These are phyloP conservation scores for Crotalaria pallida DNA, from an alignment of 306 rosid species.

Conservation along the genomic window DNA sequence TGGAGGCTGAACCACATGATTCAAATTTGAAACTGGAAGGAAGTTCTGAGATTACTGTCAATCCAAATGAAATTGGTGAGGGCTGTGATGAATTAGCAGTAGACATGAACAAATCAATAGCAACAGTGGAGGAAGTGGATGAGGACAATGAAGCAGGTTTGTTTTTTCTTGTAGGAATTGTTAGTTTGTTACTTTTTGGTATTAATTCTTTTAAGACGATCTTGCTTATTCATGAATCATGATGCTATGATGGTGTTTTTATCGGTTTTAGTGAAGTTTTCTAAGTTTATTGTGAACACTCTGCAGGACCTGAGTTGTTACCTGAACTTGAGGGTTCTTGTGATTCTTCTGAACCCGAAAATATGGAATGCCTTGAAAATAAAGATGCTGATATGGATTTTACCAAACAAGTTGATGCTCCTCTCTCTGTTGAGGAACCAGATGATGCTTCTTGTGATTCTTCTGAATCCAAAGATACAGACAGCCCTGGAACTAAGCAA, in stretches of 20 bases:
- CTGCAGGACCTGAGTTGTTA: slow-evolving; percentile 12
- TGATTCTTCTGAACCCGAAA: neutral
- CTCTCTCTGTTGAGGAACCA: neutral
- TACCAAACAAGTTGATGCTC: too few relatives aligned
- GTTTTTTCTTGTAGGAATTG: neutral
- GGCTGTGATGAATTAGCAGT: slow-evolving; percentile 1
- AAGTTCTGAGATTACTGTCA: neutral
- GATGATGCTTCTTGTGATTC: neutral
- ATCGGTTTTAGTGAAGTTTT: neutral
- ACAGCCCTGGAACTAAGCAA: too few relatives aligned
- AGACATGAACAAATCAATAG: neutral
- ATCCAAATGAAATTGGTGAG: slow-evolving; percentile 1
- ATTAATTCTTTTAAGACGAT: neutral
- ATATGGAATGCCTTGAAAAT: neutral
- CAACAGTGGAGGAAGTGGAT: neutral
- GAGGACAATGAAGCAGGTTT: slow-evolving; percentile 22
- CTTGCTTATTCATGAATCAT: neutral
- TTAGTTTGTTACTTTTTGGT: neutral
- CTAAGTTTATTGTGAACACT: slow-evolving; percentile 9
- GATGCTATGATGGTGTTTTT: too few relatives aligned
- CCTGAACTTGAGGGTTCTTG: neutral
- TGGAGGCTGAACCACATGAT: neutral
- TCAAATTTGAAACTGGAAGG: neutral
- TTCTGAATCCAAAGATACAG: neutral
- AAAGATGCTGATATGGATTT: too few relatives aligned